Evolutionary conservation across 352 stramenopile species (phyloP).

Genomic region (Phytophthora nicotianae): DNA sequence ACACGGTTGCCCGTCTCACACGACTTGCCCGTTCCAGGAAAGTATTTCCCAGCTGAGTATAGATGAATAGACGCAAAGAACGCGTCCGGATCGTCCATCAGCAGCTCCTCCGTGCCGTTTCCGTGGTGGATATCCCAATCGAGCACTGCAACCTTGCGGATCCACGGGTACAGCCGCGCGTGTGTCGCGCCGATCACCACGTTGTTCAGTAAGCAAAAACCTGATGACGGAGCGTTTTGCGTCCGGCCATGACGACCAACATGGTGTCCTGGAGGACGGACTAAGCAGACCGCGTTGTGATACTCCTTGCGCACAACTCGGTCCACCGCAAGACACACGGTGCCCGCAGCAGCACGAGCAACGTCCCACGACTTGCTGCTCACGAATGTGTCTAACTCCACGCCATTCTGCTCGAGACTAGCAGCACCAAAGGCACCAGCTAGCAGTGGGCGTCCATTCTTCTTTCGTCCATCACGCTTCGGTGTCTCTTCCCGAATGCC

Average conservation of each 20-base stretch:
- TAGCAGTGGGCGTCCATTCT: conserved; percentile 49
- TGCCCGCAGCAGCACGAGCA: conserved; percentile 76
- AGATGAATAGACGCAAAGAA: conserved; percentile 89
- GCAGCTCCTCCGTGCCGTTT: conserved; percentile 96
- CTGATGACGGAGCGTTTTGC: conserved; percentile 76
- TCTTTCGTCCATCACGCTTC: conserved; percentile 37
- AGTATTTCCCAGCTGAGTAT: conserved; percentile 78
- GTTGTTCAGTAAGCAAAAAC: conserved; percentile 99
- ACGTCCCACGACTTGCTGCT: conserved; percentile 88
- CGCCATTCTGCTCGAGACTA: conserved; percentile 63
- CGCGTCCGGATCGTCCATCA: conserved; percentile 78
- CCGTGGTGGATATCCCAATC: conserved; percentile 99
- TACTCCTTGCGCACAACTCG: conserved; percentile 81
- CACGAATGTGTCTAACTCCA: conserved; percentile 86
- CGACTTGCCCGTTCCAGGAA: conserved; percentile 75
- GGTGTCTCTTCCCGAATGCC: conserved; percentile 54
- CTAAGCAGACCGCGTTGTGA: conserved; percentile 84
- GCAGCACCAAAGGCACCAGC: conserved; percentile 75
- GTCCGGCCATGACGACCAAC: conserved; percentile 81
- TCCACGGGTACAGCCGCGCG: conserved; percentile 90
- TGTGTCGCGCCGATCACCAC: conserved; percentile 98
- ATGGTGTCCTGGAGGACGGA: conserved; percentile 94
- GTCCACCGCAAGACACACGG: conserved; percentile 82
- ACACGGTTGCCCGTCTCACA: conserved; percentile 64
- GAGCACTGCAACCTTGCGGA: conserved; percentile 95